phyloP scores from a whole-genome alignment of 768 basidiomycete species.

The Rhizopogon salebrosus region DNA sequence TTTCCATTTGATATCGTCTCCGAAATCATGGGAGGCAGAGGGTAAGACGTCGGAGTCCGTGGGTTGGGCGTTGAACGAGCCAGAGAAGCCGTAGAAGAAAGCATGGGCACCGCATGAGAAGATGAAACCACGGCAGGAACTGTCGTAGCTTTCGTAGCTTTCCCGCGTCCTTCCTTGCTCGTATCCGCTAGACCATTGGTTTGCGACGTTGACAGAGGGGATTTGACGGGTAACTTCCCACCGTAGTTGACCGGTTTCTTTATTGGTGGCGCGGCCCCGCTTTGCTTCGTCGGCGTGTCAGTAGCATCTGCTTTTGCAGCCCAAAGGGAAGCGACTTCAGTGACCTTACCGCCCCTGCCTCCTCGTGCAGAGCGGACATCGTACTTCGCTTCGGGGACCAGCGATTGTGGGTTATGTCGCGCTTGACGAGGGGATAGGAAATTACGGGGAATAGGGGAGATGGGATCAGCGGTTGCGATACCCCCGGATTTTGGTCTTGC shows the following conservation, averaged over 20 bases:
- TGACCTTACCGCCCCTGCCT: slow-evolving; percentile 69
- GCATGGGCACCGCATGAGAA: slow-evolving; percentile 65
- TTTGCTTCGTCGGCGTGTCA: slow-evolving; percentile 6
- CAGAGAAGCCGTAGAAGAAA: slow-evolving; percentile 75
- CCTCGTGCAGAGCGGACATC: slow-evolving; percentile 75
- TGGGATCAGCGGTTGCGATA: neutral
- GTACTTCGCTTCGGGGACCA: slow-evolving; percentile 57
- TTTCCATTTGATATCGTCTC: slow-evolving; percentile 22
- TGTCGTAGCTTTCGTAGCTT: slow-evolving; percentile 54
- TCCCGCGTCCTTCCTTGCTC: slow-evolving; percentile 13
- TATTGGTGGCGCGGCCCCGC: slow-evolving; percentile 1
- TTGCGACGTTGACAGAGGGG: slow-evolving; percentile 3
- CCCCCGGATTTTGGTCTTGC: neutral
- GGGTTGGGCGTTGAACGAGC: slow-evolving; percentile 38
- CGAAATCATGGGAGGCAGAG: slow-evolving; percentile 33
- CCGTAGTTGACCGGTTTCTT: slow-evolving; percentile 10
- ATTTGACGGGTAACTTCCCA: slow-evolving; percentile 6
- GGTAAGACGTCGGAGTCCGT: slow-evolving; percentile 14
- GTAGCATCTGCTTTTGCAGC: slow-evolving; percentile 40
- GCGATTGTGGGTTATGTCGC: slow-evolving; percentile 27
- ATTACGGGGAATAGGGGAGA: neutral
- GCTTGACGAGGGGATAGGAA: slow-evolving; percentile 24
- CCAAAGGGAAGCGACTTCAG: slow-evolving; percentile 73
- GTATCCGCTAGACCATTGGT: neutral
- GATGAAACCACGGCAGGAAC: slow-evolving; percentile 68